phyloP scores from a whole-genome alignment of 2,329 filamentous ascomycete species.

The Allantophomopsis lycopodina region DNA sequence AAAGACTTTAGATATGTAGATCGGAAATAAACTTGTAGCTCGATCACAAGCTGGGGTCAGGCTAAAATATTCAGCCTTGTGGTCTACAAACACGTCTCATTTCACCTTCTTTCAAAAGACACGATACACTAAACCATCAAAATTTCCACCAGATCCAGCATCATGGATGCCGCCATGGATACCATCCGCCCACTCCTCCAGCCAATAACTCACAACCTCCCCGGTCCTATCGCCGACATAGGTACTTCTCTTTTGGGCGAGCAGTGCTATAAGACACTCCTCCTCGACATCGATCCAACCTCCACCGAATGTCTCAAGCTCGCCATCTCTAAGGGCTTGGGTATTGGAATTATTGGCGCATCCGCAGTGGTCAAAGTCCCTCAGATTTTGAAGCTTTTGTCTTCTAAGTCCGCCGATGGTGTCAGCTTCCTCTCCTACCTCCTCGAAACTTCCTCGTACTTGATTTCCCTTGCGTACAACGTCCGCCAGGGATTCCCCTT shows the following conservation, averaged over 20 bases:
- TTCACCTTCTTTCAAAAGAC: too few species aligned
- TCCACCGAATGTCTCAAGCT: conserved; percentile 75
- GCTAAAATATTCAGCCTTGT: too few species aligned
- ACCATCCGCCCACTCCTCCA: conserved; percentile 43
- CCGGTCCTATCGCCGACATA: conserved; percentile 58
- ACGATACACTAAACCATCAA: too few species aligned
- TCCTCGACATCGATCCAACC: conserved; percentile 72
- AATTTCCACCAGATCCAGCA: too few species aligned
- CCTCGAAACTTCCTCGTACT: conserved; percentile 77
- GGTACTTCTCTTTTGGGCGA: conserved; percentile 70
- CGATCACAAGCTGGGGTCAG: too few species aligned
- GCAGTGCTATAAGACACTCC: conserved; percentile 71
- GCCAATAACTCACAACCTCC: conserved; percentile 61
- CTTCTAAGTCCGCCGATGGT: conserved; percentile 67
- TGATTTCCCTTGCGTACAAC: conserved; percentile 89
- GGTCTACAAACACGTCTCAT: too few species aligned
- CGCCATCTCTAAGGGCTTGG: conserved; percentile 81
- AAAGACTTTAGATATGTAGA: too few species aligned
- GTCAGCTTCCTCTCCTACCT: conserved; percentile 84
- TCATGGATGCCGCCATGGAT: conserved; percentile 33
- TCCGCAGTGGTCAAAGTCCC: conserved; percentile 91
- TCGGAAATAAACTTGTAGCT: too few species aligned
- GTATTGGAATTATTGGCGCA: conserved; percentile 84
- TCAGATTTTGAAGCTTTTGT: conserved; percentile 85
- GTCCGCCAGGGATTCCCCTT: conserved; percentile 85